Evolutionary conservation across 192 early-diverging fungal species (phyloP).

Genomic region (Backusella liffmaniae): DNA sequence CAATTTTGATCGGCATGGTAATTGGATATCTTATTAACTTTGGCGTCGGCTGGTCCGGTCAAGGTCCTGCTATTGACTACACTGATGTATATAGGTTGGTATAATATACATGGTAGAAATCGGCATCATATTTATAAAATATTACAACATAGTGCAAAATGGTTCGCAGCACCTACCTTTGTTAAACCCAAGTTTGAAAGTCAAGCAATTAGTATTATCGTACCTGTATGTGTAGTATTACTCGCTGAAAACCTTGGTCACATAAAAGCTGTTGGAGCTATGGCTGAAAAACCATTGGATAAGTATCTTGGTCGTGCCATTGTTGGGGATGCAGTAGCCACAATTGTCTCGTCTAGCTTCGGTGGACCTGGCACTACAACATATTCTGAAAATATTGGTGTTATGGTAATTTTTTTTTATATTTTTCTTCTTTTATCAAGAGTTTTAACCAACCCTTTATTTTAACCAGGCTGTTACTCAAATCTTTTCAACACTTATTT

Average conservation of each 20-base stretch:
- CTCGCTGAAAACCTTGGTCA: constrained; percentile 61
- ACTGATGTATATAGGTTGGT: constrained; percentile 29
- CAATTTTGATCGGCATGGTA: constrained; percentile 51
- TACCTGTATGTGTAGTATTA: constrained; percentile 52
- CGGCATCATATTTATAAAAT: background rate
- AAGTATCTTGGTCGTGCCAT: constrained; percentile 55
- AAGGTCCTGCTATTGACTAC: constrained; percentile 36
- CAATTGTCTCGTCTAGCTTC: constrained; percentile 41
- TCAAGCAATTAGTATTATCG: constrained; percentile 50
- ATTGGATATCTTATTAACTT: constrained; percentile 40
- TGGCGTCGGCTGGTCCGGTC: constrained; percentile 34
- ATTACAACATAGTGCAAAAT: constrained; percentile 26
- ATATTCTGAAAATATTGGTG: constrained; percentile 61
- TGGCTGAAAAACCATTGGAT: constrained; percentile 45
- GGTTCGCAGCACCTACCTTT: constrained; percentile 52
- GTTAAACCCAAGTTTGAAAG: constrained; percentile 42
- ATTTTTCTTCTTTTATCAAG: background rate
- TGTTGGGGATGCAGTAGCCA: constrained; percentile 57
- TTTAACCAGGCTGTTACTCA: constrained; percentile 41
- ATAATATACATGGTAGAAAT: background rate
- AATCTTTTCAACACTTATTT: constrained; percentile 54
- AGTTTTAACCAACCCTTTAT: background rate
- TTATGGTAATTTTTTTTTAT: constrained; percentile 34
- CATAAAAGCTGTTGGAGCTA: constrained; percentile 51
- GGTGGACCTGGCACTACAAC: constrained; percentile 57